These are phyloP conservation scores for Tylopilus sp. DNA, from an alignment of 768 basidiomycete species.

Conservation along the genomic window DNA sequence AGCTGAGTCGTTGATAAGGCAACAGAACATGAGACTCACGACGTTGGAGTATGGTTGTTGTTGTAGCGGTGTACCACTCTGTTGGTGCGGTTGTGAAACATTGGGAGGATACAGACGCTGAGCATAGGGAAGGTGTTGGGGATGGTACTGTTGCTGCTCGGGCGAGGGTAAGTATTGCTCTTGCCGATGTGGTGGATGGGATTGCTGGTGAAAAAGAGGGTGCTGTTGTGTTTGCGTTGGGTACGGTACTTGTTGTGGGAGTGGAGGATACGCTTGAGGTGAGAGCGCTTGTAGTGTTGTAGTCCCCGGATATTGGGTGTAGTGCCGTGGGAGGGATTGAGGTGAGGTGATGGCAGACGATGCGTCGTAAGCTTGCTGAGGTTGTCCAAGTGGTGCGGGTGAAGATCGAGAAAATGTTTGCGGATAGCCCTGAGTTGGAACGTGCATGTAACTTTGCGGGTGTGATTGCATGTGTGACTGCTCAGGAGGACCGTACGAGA, in stretches of 20 bases:
- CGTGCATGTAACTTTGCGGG: conserved; percentile 7
- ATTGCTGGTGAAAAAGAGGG: conserved; percentile 6
- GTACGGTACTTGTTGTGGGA: conserved; percentile 13
- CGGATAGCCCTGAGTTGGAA: conserved; percentile 1
- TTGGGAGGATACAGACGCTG: conserved; percentile 13
- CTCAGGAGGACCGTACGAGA: conserved; percentile 1
- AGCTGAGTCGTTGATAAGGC: neutral
- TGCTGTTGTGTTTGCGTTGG: conserved; percentile 11
- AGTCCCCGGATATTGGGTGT: conserved; percentile 13
- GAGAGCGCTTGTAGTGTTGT: conserved; percentile 9
- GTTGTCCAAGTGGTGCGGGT: conserved; percentile 3
- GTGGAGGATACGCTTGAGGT: conserved; percentile 12
- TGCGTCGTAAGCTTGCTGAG: conserved; percentile 13
- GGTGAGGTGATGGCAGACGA: conserved; percentile 1
- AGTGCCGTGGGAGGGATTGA: conserved; percentile 11
- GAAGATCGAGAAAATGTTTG: conserved; percentile 11
- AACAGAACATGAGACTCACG: conserved; percentile 5
- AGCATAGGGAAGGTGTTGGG: conserved; percentile 15
- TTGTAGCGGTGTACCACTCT: conserved; percentile 3
- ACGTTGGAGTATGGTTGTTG: conserved; percentile 4
- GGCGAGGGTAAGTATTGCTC: conserved; percentile 6
- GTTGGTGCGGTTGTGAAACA: conserved; percentile 16
- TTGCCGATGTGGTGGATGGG: conserved; percentile 2
- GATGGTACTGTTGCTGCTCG: conserved; percentile 11
- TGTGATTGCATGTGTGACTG: conserved; percentile 10